Conservation (phyloP, 2,329 filamentous ascomycete genomes). For the Xylariaceae sp. region DNA sequence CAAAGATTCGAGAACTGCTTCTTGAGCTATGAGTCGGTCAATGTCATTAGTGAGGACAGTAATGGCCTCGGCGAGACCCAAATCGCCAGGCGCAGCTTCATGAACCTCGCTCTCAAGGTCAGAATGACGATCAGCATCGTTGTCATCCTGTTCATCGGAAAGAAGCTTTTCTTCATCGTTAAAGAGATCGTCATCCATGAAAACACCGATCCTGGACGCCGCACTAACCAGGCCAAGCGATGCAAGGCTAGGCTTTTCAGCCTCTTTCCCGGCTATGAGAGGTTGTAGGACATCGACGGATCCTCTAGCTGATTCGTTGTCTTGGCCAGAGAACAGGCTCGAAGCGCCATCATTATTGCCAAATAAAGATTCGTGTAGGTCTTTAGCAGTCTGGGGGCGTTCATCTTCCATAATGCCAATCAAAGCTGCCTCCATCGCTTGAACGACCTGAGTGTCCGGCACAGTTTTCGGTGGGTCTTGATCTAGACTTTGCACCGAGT, state of each 20-base stretch:
- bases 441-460: constrained; percentile 80
- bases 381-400: constrained; percentile 66
- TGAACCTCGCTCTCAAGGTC: constrained; percentile 83
- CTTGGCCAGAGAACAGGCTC: constrained; percentile 57
- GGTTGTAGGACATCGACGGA: constrained; percentile 46
- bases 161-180: constrained; percentile 85
- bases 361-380: constrained; percentile 71
- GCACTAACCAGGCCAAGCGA: constrained; percentile 90
- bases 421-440: constrained; percentile 90
- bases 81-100: constrained; percentile 90
- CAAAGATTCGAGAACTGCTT: constrained; percentile 88
- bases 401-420: constrained; percentile 90
- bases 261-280: constrained; percentile 48
- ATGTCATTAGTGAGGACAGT: constrained; percentile 87
- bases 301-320: constrained; percentile 60
- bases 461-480: constrained; percentile 67
- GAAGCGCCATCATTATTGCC: constrained; percentile 57
- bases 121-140: constrained; percentile 59
- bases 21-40: constrained; percentile 84
- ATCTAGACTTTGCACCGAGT: constrained; percentile 81
- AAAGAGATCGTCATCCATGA: constrained; percentile 91
- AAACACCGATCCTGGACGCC: constrained; percentile 87
- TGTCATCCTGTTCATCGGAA: constrained; percentile 83
- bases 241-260: constrained; percentile 81
- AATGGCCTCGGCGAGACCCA: constrained; percentile 92